These are phyloP conservation scores for Adansonia rubrostipa DNA, from an alignment of 441 rosid genomes.

Conservation along the genomic window DNA sequence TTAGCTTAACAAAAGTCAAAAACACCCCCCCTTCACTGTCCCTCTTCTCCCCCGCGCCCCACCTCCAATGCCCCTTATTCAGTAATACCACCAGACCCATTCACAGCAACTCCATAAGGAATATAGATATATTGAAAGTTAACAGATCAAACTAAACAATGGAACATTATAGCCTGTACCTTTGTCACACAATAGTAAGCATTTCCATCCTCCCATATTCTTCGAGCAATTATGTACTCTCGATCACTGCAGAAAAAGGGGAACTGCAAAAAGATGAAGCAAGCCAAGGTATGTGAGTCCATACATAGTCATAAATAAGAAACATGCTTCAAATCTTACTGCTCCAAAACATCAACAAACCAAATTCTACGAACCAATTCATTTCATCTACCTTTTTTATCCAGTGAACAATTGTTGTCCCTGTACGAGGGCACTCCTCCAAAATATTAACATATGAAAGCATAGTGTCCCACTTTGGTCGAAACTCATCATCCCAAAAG, in stretches of 20 bases:
- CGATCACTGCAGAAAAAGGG: constrained; percentile 97
- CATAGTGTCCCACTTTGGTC: constrained; percentile 97
- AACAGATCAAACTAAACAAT: neutral
- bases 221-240: constrained; percentile 82
- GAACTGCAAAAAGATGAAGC: constrained; percentile 58
- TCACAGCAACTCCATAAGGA: neutral
- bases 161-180: constrained; percentile 42
- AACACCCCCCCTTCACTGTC: neutral
- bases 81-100: neutral
- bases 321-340: neutral
- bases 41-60: neutral
- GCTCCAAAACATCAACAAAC: constrained; percentile 17
- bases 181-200: constrained; percentile 82
- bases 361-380: neutral
- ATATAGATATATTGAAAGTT: neutral
- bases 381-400: constrained; percentile 63
- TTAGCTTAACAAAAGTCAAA: neutral
- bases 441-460: constrained; percentile 70
- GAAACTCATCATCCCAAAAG: constrained; percentile 98
- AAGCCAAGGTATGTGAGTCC: constrained; percentile 4
- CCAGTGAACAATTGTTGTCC: constrained; percentile 77
- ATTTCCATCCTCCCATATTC: constrained; percentile 89
- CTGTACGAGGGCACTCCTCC: constrained; percentile 71
- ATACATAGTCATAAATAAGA: constrained; percentile 8
- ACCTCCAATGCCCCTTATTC: neutral